Evolutionary conservation across 768 basidiomycete species (phyloP), one percentile per base, ranked within the genome.

Genomic region (Lanmaoa rubissima): DNA sequence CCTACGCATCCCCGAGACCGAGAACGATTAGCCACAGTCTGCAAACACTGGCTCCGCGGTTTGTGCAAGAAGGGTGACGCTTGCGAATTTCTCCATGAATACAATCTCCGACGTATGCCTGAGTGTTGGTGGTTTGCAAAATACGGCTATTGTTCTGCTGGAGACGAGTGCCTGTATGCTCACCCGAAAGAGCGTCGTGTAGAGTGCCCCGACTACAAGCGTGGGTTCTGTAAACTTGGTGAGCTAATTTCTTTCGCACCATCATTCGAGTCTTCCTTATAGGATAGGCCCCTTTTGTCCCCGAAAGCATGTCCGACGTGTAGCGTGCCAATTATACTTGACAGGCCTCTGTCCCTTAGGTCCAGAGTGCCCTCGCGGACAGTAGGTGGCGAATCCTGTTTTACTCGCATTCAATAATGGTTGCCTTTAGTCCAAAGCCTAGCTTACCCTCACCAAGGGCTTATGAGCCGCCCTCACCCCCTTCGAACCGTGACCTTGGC

Each of bases 91-190:
- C 81, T 98, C 69, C 97, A 99, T 75, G 97, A 98, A 76, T 99
- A 98, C 78, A 97, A 98, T 71, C 81, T 99, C 49, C 78, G 97
- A 57, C 88, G 92, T 58, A 98, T 98, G 95, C 97, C 97, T 7
- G 93, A 98, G 71, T 98, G 97, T 67, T 97, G 94, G 88, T 98
- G 94, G 94, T 98, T 87, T 72, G 92, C 92, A 50, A 97, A 96
- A 73, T 95, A 94, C 66, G 97, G 97, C 16, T 98, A 94, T 73
- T 98, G 97, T 72, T 92, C 92, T 26, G 88, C 94, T 19, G 96
- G 97, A 54, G 94, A 96, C 64, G 95, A 98, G 73, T 99, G 97
- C 71, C 78, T 99, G 62, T 99, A 98, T 71, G 92, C 92, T 16
- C 93, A 96, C 69, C 94, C 93, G 13, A 92, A 94, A 71, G 92